Evolutionary conservation across 306 rosid species (phyloP).

Genomic region (Vachellia pachyceras): DNA sequence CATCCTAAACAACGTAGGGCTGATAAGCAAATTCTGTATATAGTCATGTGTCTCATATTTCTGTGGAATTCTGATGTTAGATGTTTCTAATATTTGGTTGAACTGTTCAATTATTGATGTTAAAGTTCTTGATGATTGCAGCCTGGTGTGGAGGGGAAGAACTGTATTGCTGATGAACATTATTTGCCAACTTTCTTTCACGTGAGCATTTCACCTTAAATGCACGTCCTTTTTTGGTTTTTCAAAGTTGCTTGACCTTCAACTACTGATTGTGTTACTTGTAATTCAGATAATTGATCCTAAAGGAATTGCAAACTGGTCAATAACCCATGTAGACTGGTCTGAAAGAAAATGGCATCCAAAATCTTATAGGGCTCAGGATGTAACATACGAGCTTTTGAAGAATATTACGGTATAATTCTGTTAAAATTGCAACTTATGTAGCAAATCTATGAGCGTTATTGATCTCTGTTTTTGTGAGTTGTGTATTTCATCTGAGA

Average conservation of each 20-base stretch:
- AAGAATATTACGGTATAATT: conserved; percentile 86
- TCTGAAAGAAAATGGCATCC: conserved; percentile 99
- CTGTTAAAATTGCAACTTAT: conserved; percentile 19
- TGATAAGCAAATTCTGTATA: neutral
- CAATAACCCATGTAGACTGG: conserved; percentile 98
- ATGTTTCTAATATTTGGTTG: neutral
- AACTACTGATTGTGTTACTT: conserved; percentile 32
- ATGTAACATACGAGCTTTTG: conserved; percentile 70
- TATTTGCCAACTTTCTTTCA: conserved; percentile 93
- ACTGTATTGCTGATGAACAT: conserved; percentile 99
- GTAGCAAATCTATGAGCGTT: neutral
- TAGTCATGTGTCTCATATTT: conserved; percentile 6
- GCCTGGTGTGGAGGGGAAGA: conserved; percentile 96
- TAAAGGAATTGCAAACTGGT: conserved; percentile 96
- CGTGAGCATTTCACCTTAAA: conserved; percentile 60
- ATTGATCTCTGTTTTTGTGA: conserved; percentile 13
- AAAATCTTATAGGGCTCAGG: conserved; percentile 73
- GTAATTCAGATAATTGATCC: conserved; percentile 74
- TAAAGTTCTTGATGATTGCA: conserved; percentile 52
- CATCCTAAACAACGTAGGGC: neutral
- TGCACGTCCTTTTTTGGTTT: conserved; percentile 2
- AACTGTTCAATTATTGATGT: conserved; percentile 33
- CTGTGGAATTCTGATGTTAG: neutral
- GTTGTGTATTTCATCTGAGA: neutral
- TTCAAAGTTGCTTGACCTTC: conserved; percentile 28